These are phyloP conservation scores for Heimioporus punctisporus DNA, from an alignment of 1,284 basidiomycete species.

Conservation along the genomic window DNA sequence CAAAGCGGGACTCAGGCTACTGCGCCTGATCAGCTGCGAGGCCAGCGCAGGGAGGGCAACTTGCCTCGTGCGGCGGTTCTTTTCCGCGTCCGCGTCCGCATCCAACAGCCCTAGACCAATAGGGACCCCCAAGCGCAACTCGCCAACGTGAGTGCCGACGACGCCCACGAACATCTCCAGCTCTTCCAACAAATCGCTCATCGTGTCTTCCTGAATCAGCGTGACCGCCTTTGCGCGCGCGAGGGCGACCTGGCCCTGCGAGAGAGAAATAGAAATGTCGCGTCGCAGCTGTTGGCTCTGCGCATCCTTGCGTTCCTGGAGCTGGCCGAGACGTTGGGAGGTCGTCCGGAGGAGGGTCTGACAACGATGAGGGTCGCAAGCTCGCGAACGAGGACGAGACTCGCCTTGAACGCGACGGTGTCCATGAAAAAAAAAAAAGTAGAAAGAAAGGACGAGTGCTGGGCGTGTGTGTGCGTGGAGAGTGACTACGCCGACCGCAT, in stretches of 20 bases:
- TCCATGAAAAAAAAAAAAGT: too few relatives aligned
- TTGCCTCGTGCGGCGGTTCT: constrained; percentile 12
- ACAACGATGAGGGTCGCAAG: neutral
- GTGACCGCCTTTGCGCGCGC: constrained; percentile 73
- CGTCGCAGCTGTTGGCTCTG: constrained; percentile 58
- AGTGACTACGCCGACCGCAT: too few relatives aligned
- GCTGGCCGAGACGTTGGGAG: constrained; percentile 64
- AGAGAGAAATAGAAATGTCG: constrained; percentile 67
- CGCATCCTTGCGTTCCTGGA: constrained; percentile 70
- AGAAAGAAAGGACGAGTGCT: too few relatives aligned
- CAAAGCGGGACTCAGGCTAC: constrained; percentile 49
- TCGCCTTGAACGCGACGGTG: constrained; percentile 49
- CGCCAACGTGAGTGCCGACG: constrained; percentile 56
- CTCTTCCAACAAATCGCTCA: constrained; percentile 61
- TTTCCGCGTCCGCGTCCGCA: neutral
- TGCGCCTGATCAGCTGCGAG: neutral
- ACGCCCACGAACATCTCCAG: constrained; percentile 68
- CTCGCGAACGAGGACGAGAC: too few relatives aligned
- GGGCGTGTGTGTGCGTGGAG: too few relatives aligned
- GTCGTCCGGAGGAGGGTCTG: constrained; percentile 67
- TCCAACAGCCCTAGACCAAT: constrained; percentile 7
- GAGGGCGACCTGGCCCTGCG: constrained; percentile 57
- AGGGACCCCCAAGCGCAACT: constrained; percentile 35
- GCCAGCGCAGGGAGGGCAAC: neutral
- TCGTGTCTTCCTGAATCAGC: constrained; percentile 62